Base-by-base conservation (phyloP, 345 rosid genomes). In the Moringa oleifera region DNA sequence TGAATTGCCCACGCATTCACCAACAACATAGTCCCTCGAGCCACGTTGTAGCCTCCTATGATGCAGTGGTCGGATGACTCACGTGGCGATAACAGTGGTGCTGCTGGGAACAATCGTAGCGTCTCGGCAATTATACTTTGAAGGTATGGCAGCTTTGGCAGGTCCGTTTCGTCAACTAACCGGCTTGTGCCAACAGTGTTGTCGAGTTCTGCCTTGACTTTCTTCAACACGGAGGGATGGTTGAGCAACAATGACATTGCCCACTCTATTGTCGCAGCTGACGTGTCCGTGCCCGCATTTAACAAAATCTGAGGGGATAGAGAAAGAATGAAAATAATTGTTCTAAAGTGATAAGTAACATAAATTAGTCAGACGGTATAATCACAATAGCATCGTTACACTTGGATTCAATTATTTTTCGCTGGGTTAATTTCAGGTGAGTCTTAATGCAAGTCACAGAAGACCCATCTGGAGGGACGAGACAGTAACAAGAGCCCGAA, bases 211-310 rank as follows among this genome's bases (percentile, higher is more conserved):
- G 36, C 36, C 23, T 16, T 16, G 0, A 33, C 58, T 4, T 11
- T 5, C 11, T 62, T 67, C 7, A 72, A n/a, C 23, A 56, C 31
- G 15, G 66, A 52, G 56, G 71, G 72, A 62, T 72, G 68, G 50
- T 72, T 67, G 36, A 67, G 11, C 28, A 62, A 57, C 52, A 66
- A 51, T 50, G 71, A 61, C 63, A 72, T 61, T 25, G 75, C 76
- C 76, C 76, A 72, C 63, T 72, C 76, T 23, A 72, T 28, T 0
- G 72, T 72, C 56, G 57, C 53, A 21, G 68, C 71, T 13, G 76
- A 66, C 23, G 76, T 66, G 45, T 72, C 68, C 41, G 71, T 72
- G 4, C 61, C 76, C 57, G 84, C 92, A n/a, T n/a, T n/a, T n/a
- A n/a, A n/a, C n/a, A n/a, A n/a, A n/a, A n/a, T n/a, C n/a, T n/a